A percentile compares a stretch with the other conserved stretches of the same genome.
These are phyloP conservation scores for Psilocybe subaeruginosa DNA, from an alignment of 768 basidiomycete genomes.

Conservation along the genomic window DNA sequence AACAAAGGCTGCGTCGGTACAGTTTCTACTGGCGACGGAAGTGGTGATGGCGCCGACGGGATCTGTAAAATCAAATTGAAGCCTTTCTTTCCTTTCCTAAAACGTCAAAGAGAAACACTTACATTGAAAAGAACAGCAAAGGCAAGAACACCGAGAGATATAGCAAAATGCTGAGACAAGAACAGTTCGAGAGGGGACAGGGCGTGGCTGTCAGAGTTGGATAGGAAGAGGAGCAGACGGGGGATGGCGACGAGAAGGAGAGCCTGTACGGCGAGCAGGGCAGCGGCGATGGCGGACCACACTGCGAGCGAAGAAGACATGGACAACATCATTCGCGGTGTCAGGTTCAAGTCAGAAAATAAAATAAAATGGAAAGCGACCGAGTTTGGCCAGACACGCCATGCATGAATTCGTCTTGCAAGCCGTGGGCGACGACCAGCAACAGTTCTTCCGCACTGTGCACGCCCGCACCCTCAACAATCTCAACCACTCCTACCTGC, in stretches of 20 bases:
- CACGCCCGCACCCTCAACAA: conserved; percentile 59
- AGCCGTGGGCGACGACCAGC: conserved; percentile 44
- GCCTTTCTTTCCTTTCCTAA: conserved; percentile 1
- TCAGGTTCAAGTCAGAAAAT: conserved; percentile 12
- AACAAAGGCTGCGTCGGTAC: conserved; percentile 61
- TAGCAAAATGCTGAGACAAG: conserved; percentile 67
- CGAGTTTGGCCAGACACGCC: conserved; percentile 27
- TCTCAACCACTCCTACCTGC: conserved; percentile 58
- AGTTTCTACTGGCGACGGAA: conserved; percentile 26
- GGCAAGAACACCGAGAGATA: conserved; percentile 59
- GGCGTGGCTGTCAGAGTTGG: conserved; percentile 42
- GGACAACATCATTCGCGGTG: conserved; percentile 24
- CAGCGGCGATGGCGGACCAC: conserved; percentile 37
- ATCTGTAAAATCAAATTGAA: conserved; percentile 8
- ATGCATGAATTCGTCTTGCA: conserved; percentile 25
- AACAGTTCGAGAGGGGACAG: conserved; percentile 73
- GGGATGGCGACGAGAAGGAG: conserved; percentile 49
- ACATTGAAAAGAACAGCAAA: conserved; percentile 65
- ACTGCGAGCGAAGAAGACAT: conserved; percentile 26
- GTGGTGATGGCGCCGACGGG: conserved; percentile 39
- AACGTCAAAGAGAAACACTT: conserved; percentile 12
- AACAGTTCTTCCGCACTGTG: conserved; percentile 54
- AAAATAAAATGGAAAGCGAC: conserved; percentile 10
- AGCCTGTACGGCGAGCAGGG: conserved; percentile 21
- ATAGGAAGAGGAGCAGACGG: conserved; percentile 67